Evolutionary conservation across 768 basidiomycete species (phyloP), one percentile per base, ranked within the genome.

Genomic region (Leccinum subgranulosum): DNA sequence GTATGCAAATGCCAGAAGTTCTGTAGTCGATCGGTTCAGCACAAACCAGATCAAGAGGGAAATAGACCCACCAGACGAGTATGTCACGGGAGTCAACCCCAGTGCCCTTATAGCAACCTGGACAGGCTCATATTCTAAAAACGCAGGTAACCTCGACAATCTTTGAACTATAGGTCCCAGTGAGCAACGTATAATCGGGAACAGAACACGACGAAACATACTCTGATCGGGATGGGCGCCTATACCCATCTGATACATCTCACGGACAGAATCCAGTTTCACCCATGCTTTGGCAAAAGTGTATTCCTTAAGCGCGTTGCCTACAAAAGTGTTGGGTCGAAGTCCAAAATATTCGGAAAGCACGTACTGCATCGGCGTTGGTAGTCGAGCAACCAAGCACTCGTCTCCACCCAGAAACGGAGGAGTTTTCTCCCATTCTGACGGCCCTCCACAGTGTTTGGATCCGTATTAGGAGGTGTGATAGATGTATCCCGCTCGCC

Each of bases 221-320:
- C 90, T 85, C 69, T 92, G 90, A 58, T 86, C 84, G 28, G 84
- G 82, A 72, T 91, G 88, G 6, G 89, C 87, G 17, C 90, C 90
- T 51, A 92, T 81, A 0, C 79, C 87, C 47, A 69, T 77, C 68
- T 90, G 88, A 69, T 86, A 87, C 79, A 85, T 82, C 63, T 90
- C 88, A 36, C 88, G 76, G 6, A 78, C 85, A 60, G 76, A 79
- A 31, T 86, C 81, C 34, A 83, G 72, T 56, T 79, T 80, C 15
- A 87, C 79, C 71, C 78, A 79, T 3, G 79, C 59, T 54, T 69
- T 76, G 50, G 76, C 74, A 23, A 73, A 69, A 34, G 64, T 76
- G 57, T 74, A 61, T 11, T 81, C 76, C 56, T 80, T 81, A 36
- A 85, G 70, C n/a, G 74, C 69, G 19, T 70, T 65, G 29, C 72